Percentiles rank a stretch among this genome's conserved stretches.
phyloP scores from a whole-genome alignment of 768 basidiomycete genomes.

The Russula sp. region DNA sequence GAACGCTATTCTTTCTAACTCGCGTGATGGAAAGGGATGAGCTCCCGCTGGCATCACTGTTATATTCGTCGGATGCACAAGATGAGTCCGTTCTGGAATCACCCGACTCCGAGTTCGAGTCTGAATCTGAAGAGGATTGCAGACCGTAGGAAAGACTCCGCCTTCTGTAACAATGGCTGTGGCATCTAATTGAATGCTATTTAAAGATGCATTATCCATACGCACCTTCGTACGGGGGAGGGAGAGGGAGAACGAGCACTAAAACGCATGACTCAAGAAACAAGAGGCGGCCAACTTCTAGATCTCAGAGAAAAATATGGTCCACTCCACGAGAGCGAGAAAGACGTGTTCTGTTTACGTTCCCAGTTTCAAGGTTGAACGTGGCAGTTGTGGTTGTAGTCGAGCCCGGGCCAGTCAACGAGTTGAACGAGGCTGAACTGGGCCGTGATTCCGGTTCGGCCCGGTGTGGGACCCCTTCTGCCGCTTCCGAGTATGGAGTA shows the following conservation, averaged over 20 bases:
- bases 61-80: slow-evolving; percentile 15
- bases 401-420: neutral
- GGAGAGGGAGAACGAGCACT: slow-evolving; percentile 21
- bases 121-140: slow-evolving; percentile 12
- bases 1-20: neutral
- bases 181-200: neutral
- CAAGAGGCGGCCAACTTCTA: neutral
- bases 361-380: neutral
- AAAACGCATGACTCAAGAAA: slow-evolving; percentile 11
- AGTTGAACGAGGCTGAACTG: neutral
- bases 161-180: slow-evolving; percentile 2
- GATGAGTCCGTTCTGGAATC: slow-evolving; percentile 1
- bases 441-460: neutral
- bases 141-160: slow-evolving; percentile 20
- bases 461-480: neutral
- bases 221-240: slow-evolving; percentile 12
- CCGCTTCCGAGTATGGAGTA: too few relatives aligned
- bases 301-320: neutral
- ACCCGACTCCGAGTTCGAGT: slow-evolving; percentile 7
- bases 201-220: neutral
- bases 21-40: neutral
- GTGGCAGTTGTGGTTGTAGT: neutral
- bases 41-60: slow-evolving; percentile 1
- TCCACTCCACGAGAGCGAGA: neutral
- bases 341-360: neutral